Evolutionary conservation across 352 stramenopile species (phyloP), one percentile per base, ranked within the genome.

Genomic region (Pythium utonaiense): DNA sequence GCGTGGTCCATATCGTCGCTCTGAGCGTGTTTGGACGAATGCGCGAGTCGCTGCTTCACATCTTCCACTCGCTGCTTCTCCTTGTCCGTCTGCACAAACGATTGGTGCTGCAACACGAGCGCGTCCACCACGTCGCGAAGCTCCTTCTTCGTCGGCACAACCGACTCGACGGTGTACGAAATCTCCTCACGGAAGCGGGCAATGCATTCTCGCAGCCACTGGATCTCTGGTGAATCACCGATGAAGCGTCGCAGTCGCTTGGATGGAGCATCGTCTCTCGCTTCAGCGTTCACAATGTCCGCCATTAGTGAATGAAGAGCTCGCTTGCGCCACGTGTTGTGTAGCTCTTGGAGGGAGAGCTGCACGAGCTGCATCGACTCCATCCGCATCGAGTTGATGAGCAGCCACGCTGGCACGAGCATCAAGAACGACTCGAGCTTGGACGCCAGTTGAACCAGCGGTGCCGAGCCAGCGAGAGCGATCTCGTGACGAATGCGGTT

Each of bases 351-450:
- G 40, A 96, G 60, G 47, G 94, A 99, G 14, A 99, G 78, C 71
- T 99, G 92, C n/a, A 98, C 88, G 42, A 98, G 97, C 69, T 99
- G 97, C 85, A 99, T 98, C 58, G 98, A 98, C 68, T 99, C 98
- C 64, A 97, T 98, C 27, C 96, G 96, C 96, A 99, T 99, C 64
- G 96, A 98, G 81, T 99, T 99, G 51, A 99, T 93, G 52, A 98
- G 90, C 28, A 99, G 85, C 97, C 97, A 99, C 5, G 88, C 89
- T 5, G 87, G 82, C 24, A 96, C 86, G 6, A 91, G 64, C n/a
- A 91, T 59, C 30, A 93, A 70, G 49, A 88, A 94, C 28, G 77
- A 78, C n/a, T 74, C 53, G 28, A 93, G 62, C 0, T 61, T 33
- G 38, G 69, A 65, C 4, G 62, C 48, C 45, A 60, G 66, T 12